Percentiles rank a stretch among this genome's conserved stretches.
phyloP scores from a whole-genome alignment of 2,329 filamentous ascomycete species.

The Ophiosphaerella narmari region DNA sequence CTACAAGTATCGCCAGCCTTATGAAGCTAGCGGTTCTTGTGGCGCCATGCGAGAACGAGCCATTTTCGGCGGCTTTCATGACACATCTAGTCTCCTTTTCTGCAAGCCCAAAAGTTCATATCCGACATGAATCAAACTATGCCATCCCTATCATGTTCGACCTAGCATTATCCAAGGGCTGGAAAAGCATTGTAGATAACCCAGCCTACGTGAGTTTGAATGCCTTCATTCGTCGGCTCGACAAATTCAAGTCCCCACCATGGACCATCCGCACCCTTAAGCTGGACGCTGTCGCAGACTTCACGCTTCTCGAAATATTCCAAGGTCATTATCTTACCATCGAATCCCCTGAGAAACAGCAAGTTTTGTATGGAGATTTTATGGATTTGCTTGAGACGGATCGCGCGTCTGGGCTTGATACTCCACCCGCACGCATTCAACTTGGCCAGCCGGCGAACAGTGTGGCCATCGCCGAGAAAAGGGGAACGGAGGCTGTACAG shows the following conservation, averaged over 20 bases:
- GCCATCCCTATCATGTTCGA: conserved; percentile 52
- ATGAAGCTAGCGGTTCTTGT: conserved; percentile 54
- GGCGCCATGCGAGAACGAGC: conserved; percentile 45
- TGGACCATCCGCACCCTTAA: conserved; percentile 45
- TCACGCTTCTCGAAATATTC: conserved; percentile 51
- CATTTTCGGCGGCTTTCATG: conserved; percentile 47
- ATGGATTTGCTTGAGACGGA: conserved; percentile 39
- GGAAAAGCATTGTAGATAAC: conserved; percentile 45
- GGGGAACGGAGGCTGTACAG: neutral
- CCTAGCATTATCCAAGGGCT: conserved; percentile 42
- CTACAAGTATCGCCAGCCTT: conserved; percentile 53
- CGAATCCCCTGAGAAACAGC: conserved; percentile 48
- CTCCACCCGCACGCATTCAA: conserved; percentile 35
- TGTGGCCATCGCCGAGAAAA: neutral
- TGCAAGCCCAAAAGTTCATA: conserved; percentile 56
- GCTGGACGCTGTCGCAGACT: conserved; percentile 50
- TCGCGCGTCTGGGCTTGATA: neutral
- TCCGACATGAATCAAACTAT: conserved; percentile 60
- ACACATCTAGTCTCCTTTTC: conserved; percentile 50
- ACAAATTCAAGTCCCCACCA: conserved; percentile 48
- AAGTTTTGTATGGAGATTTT: conserved; percentile 49
- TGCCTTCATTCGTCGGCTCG: conserved; percentile 50
- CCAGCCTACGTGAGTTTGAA: conserved; percentile 50
- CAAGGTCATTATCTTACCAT: conserved; percentile 52
- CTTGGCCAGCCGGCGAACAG: conserved; percentile 28